Conservation (phyloP, 805 yeast species). For the Sungouiozyma ichnusensis region DNA sequence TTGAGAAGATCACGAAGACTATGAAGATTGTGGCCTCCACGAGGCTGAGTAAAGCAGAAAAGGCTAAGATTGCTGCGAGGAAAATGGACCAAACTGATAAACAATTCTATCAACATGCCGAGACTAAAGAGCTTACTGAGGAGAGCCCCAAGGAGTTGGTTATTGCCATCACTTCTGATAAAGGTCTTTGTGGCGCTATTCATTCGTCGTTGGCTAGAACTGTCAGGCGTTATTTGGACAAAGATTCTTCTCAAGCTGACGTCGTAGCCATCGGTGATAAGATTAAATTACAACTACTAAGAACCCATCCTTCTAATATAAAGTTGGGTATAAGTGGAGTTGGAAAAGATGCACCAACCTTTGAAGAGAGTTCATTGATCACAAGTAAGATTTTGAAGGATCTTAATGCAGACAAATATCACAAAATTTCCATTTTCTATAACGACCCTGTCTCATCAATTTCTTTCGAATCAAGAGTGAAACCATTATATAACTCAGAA, state of each 20-base stretch:
- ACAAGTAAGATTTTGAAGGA: constrained; percentile 69
- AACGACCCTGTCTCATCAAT: constrained; percentile 83
- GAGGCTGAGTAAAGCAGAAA: constrained; percentile 89
- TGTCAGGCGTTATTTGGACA: constrained; percentile 56
- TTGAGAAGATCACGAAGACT: constrained; percentile 98
- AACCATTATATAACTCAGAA: constrained; percentile 56
- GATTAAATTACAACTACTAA: constrained; percentile 74
- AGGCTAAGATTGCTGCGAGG: constrained; percentile 83
- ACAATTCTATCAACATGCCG: constrained; percentile 73
- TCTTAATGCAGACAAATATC: constrained; percentile 37
- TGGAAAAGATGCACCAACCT: constrained; percentile 96
- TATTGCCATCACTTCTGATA: constrained; percentile 88
- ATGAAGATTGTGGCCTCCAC: constrained; percentile 99
- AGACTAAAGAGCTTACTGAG: constrained; percentile 41
- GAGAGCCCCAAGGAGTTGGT: constrained; percentile 53
- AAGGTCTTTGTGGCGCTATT: constrained; percentile 97
- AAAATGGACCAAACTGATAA: constrained; percentile 70
- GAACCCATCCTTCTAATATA: constrained; percentile 64
- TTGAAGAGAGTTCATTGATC: constrained; percentile 78
- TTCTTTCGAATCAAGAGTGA: constrained; percentile 73
- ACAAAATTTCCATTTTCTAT: constrained; percentile 70
- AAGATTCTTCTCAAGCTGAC: constrained; percentile 60
- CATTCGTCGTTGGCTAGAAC: constrained; percentile 91
- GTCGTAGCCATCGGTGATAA: constrained; percentile 91
- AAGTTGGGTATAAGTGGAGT: constrained; percentile 77